Evolutionary conservation across 2,329 filamentous ascomycete genomes (phyloP).

Genomic region (Botrytis squamosa): DNA sequence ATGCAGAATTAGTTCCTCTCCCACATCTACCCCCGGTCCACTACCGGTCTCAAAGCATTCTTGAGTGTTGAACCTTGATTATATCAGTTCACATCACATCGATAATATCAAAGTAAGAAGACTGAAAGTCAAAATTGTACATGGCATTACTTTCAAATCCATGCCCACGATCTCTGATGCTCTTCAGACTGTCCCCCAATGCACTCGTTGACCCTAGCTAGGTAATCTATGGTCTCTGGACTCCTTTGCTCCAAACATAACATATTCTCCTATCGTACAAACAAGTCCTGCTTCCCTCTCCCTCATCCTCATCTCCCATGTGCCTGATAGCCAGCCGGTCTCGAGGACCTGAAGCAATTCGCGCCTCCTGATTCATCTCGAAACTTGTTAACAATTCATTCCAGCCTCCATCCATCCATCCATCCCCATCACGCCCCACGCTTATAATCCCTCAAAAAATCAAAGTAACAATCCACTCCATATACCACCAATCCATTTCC

Average conservation of each 20-base stretch:
- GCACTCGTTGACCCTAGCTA: not conserved
- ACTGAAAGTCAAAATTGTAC: constrained; percentile 10
- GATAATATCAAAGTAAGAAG: not conserved
- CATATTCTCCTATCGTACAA: constrained; percentile 18
- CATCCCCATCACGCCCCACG: constrained; percentile 8
- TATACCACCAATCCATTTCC: constrained; percentile 17
- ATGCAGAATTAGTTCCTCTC: not conserved
- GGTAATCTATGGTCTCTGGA: constrained; percentile 1
- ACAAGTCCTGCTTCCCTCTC: not conserved
- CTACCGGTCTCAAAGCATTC: not conserved
- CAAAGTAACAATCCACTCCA: constrained; percentile 11
- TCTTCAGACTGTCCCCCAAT: constrained; percentile 6
- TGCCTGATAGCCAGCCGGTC: not conserved
- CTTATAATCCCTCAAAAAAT: constrained; percentile 20
- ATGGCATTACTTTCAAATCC: constrained; percentile 11
- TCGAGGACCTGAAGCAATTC: not conserved
- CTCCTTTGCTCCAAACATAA: not conserved
- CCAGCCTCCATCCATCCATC: not conserved
- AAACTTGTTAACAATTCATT: not conserved
- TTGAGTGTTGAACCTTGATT: not conserved
- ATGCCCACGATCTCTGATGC: constrained; percentile 4
- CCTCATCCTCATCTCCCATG: not conserved
- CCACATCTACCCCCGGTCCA: not conserved
- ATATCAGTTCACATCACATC: not conserved
- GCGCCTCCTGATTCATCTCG: not conserved